A percentile compares a stretch with the other conserved stretches of the same genome.
Conservation (phyloP, 2,329 filamentous ascomycete genomes). For the Pezicula radicicola region DNA sequence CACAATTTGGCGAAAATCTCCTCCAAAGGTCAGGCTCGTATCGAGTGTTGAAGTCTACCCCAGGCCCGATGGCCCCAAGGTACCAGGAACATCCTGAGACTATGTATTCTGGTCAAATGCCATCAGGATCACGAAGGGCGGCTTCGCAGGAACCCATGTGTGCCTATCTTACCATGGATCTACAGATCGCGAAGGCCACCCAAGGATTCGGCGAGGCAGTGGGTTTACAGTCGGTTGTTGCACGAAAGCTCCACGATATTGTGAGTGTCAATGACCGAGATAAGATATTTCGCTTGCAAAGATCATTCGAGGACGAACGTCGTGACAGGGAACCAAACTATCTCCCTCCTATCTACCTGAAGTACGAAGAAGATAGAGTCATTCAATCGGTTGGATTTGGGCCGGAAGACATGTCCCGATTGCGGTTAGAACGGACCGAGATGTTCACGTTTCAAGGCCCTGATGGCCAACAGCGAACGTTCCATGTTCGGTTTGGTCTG, state of each 20-base stretch:
- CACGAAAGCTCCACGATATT: slow-evolving; percentile 52
- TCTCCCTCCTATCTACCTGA: slow-evolving; percentile 59
- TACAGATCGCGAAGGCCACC: slow-evolving; percentile 57
- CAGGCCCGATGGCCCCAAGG: slow-evolving; percentile 44
- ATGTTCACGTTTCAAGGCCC: slow-evolving; percentile 50
- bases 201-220: slow-evolving; percentile 53
- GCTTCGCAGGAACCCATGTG: slow-evolving; percentile 45
- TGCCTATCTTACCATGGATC: slow-evolving; percentile 55
- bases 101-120: slow-evolving; percentile 36
- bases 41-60: slow-evolving; percentile 48
- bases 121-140: slow-evolving; percentile 22
- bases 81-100: slow-evolving; percentile 51
- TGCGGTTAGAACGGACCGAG: slow-evolving; percentile 51
- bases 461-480: slow-evolving; percentile 49
- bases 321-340: slow-evolving; percentile 57
- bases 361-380: slow-evolving; percentile 50
- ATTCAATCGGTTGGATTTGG: slow-evolving; percentile 53
- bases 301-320: slow-evolving; percentile 51
- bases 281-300: slow-evolving; percentile 47
- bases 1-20: slow-evolving; percentile 38
- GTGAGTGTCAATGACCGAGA: slow-evolving; percentile 49
- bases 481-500: slow-evolving; percentile 51
- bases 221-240: slow-evolving; percentile 43
- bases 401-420: slow-evolving; percentile 49
- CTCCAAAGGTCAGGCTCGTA: slow-evolving; percentile 46